These are phyloP conservation scores for Pseudisothecium myosuroides DNA, from an alignment of 225 moss, liverwort and hornwort species.

Conservation along the genomic window DNA sequence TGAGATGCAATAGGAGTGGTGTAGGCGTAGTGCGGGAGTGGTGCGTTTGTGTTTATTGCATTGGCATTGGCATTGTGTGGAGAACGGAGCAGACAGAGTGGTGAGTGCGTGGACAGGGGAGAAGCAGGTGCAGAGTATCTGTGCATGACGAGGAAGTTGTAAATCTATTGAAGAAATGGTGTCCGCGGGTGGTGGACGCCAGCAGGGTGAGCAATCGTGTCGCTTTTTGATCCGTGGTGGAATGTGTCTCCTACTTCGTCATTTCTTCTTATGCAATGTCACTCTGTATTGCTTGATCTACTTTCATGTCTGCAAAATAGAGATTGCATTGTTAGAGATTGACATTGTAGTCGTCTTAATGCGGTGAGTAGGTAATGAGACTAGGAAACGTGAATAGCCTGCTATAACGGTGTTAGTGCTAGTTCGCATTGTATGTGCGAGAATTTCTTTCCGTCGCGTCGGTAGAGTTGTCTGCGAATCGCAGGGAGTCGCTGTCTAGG, in stretches of 20 bases:
- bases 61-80: slow-evolving; percentile 18
- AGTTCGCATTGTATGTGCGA: neutral
- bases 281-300: neutral
- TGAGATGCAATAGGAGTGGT: neutral
- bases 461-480: neutral
- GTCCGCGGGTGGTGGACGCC: slow-evolving; percentile 31
- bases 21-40: neutral
- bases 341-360: neutral
- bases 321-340: neutral
- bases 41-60: neutral
- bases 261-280: neutral
- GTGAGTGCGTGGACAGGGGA: neutral
- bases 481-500: neutral
- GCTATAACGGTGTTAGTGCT: neutral
- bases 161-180: slow-evolving; percentile 21
- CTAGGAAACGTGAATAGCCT: neutral
- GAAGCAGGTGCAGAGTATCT: neutral
- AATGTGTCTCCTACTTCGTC: neutral
- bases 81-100: neutral
- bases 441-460: neutral
- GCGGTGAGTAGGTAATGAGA: neutral
- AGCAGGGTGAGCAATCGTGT: slow-evolving; percentile 20
- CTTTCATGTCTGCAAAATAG: neutral
- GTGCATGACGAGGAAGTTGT: slow-evolving; percentile 40
- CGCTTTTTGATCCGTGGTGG: neutral